Percentiles rank a stretch among this genome's conserved stretches.
Conservation (phyloP, 2,329 filamentous ascomycete genomes). For the Ceratocystis harringtonii region DNA sequence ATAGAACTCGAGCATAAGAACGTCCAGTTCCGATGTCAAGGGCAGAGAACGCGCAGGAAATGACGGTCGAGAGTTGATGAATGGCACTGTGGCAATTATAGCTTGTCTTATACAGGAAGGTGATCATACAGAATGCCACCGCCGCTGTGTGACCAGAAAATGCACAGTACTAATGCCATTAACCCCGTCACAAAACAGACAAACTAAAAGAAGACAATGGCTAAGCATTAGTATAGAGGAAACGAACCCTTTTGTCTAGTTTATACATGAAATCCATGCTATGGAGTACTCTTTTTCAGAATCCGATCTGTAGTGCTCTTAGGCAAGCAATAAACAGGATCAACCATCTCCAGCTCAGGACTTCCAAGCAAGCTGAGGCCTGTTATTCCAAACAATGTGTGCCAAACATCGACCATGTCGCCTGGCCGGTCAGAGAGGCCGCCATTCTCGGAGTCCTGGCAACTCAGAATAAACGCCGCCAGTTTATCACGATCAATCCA, state of each 20-base stretch:
- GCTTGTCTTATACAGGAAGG: background rate
- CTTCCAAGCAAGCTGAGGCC: slow-evolving; percentile 74
- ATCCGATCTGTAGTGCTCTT: slow-evolving; percentile 47
- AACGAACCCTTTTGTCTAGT: too few species aligned
- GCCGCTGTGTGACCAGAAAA: background rate
- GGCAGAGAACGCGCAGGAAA: background rate
- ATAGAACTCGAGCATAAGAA: too few species aligned
- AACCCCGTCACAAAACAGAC: too few species aligned
- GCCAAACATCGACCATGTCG: slow-evolving; percentile 94
- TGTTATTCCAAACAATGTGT: slow-evolving; percentile 78
- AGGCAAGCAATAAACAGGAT: slow-evolving; percentile 79
- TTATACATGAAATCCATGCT: too few species aligned
- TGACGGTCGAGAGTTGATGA: background rate
- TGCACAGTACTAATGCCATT: too few species aligned
- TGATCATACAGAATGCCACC: background rate
- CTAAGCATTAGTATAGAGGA: too few species aligned
- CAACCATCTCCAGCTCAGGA: slow-evolving; percentile 61
- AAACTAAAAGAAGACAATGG: too few species aligned
- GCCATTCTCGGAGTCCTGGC: slow-evolving; percentile 71
- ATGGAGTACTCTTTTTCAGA: background rate
- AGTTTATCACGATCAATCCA: slow-evolving; percentile 85
- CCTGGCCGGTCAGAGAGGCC: slow-evolving; percentile 83
- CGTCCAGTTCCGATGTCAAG: too few species aligned
- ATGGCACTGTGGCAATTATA: background rate
- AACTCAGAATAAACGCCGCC: slow-evolving; percentile 65